Conservation (phyloP, 768 basidiomycete species). For the Asterophora lycoperdoides region DNA sequence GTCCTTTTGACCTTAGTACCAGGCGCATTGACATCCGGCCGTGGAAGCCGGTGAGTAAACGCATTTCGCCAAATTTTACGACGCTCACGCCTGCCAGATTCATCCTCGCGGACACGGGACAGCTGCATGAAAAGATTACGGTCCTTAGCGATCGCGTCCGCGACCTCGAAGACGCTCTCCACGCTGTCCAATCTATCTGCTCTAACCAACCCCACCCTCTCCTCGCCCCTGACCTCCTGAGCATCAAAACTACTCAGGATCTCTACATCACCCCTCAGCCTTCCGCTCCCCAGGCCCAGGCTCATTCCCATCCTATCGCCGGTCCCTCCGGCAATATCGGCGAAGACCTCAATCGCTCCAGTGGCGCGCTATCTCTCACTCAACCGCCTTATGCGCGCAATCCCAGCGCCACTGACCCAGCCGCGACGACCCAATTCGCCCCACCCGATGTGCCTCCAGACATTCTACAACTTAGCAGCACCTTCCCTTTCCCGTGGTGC, state of each 20-base stretch:
- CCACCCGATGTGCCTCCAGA: slow-evolving; percentile 42
- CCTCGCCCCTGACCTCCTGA: slow-evolving; percentile 52
- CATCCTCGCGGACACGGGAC: slow-evolving; percentile 64
- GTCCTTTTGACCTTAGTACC: slow-evolving; percentile 2
- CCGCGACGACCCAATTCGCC: too few species aligned
- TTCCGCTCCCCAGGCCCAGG: slow-evolving; percentile 1
- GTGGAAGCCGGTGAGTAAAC: slow-evolving; percentile 52
- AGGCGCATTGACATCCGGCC: slow-evolving; percentile 60
- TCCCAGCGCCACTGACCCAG: background rate
- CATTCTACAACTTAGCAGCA: slow-evolving; percentile 56
- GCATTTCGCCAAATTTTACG: background rate
- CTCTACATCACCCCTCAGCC: slow-evolving; percentile 40
- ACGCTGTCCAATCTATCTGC: slow-evolving; percentile 36
- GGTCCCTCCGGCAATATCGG: slow-evolving; percentile 3
- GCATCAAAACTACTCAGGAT: slow-evolving; percentile 65
- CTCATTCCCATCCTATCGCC: background rate
- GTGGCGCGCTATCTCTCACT: background rate
- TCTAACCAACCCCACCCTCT: slow-evolving; percentile 49
- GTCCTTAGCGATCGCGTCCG: slow-evolving; percentile 60
- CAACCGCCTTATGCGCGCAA: background rate
- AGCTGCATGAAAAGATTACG: slow-evolving; percentile 59
- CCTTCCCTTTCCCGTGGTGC: slow-evolving; percentile 68
- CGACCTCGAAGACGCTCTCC: slow-evolving; percentile 59
- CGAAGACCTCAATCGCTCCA: background rate
- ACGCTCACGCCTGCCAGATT: slow-evolving; percentile 35